Evolutionary conservation across 495 filamentous ascomycete genomes (phyloP).

Genomic region (Hypoxylon intermedium): DNA sequence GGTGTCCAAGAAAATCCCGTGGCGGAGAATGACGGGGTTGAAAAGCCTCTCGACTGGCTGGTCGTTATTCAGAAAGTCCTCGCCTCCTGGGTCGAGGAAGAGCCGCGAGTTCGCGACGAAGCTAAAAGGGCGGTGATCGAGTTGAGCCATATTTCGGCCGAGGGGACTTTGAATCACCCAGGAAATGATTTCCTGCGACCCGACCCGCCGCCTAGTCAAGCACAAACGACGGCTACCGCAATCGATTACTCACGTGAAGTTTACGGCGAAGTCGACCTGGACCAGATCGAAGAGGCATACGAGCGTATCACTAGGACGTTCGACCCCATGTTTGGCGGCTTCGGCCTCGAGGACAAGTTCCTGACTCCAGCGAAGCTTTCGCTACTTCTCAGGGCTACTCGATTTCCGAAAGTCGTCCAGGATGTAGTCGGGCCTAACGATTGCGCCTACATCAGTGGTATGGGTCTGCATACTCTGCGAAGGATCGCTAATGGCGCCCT

Average conservation of each 20-base stretch:
- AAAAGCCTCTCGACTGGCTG: constrained; percentile 52
- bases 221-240: neutral
- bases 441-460: constrained; percentile 73
- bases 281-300: constrained; percentile 89
- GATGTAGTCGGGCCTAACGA: constrained; percentile 88
- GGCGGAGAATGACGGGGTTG: constrained; percentile 32
- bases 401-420: constrained; percentile 73
- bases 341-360: constrained; percentile 84
- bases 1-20: constrained; percentile 62
- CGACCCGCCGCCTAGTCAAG: constrained; percentile 4
- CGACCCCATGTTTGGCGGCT: constrained; percentile 80
- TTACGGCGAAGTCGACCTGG: constrained; percentile 75
- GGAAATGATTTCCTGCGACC: constrained; percentile 24
- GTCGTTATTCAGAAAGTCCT: constrained; percentile 82
- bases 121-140: constrained; percentile 83
- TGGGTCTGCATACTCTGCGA: constrained; percentile 83
- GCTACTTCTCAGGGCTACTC: constrained; percentile 79
- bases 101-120: constrained; percentile 77
- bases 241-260: constrained; percentile 39
- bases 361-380: constrained; percentile 84
- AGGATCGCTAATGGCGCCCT: constrained; percentile 87
- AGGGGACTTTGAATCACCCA: constrained; percentile 72
- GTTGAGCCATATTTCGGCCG: constrained; percentile 83
- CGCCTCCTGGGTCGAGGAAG: constrained; percentile 84
- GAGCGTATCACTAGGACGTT: constrained; percentile 79